phyloP scores from a whole-genome alignment of 176 grass and related monocot species.

The Rhipidocladum racemiflorum region DNA sequence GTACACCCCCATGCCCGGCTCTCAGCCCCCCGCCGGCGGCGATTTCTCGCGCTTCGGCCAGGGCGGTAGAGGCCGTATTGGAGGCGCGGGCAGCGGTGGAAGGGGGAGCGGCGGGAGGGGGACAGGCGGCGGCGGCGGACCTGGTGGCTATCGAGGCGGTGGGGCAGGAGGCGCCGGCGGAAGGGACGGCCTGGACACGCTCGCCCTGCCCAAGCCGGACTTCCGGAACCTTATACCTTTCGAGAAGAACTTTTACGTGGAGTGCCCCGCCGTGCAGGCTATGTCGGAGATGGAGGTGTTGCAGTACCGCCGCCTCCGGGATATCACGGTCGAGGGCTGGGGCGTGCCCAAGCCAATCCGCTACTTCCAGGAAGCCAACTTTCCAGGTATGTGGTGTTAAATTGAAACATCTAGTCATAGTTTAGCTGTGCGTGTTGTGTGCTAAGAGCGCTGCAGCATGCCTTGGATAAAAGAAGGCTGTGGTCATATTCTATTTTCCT shows the following conservation, averaged over 20 bases:
- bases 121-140: constrained; percentile 3
- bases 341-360: constrained; percentile 85
- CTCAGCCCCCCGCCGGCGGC: constrained; percentile 12
- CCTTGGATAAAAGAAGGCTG: not conserved
- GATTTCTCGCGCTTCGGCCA: constrained; percentile 39
- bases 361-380: constrained; percentile 86
- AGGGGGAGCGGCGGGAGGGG: constrained; percentile 11
- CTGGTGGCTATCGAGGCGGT: constrained; percentile 38
- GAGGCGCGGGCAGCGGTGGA: constrained; percentile 18
- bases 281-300: constrained; percentile 75
- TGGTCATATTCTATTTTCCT: not conserved
- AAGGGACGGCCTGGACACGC: constrained; percentile 61
- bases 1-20: constrained; percentile 16
- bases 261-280: constrained; percentile 67
- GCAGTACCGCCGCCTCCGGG: constrained; percentile 54
- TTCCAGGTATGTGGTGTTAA: constrained; percentile 53
- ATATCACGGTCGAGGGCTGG: constrained; percentile 72
- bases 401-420: not conserved
- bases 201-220: constrained; percentile 68
- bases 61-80: constrained; percentile 31
- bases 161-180: constrained; percentile 48
- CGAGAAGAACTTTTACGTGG: constrained; percentile 94
- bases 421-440: not conserved
- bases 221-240: constrained; percentile 80
- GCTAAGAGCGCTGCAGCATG: not conserved